Base-by-base conservation (phyloP, 768 basidiomycete genomes). In the Grammothele lineata region DNA sequence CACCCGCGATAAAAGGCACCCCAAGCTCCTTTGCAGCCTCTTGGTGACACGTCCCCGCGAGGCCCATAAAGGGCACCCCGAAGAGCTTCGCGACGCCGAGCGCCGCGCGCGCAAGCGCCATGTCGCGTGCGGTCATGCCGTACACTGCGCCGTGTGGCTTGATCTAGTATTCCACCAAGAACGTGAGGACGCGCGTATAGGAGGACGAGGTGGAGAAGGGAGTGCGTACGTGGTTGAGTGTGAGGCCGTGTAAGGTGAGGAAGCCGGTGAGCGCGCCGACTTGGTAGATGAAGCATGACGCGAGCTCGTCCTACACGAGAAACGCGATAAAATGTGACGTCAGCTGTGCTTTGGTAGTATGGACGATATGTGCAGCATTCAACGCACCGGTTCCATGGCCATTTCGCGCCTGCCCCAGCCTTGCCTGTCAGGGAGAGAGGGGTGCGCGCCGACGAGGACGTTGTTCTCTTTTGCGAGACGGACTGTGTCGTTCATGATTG, bases 391-490 rank as follows among this genome's bases (percentile, higher is more conserved):
- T 44, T 75, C 73, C 47, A 84, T 74, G 0, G 68, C 70, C 78
- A 86, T 79, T 54, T 84, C 82, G 25, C 82, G 68, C 17, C 83
- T 62, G 4, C 83, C 83, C 47, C 85, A 85, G 0, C 82, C 82
- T 56, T 82, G 81, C 17, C 72, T 59, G 59, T 85, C 82, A 4
- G 64, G 83, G 21, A 83, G 71, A 18, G 77, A 80, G 1, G 83
- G 83, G 54, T 85, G 84, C 7, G 83, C 84, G 0, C 85, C 83
- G n/a, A 82, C 71, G 22, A 67, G 64, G 23, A 85, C 80, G 18
- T 68, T 67, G 56, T 82, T 67, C 27, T 63, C 56, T 54, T 82
- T 83, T 2, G 83, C 83, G 4, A 81, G 67, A 1, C 51, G 47
- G 2, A 84, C 80, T 0, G 83, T 85, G 57, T 74, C 68, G 51